Conservation (phyloP, 2,329 filamentous ascomycete genomes). For the Aspergillus quadrilineatus region DNA sequence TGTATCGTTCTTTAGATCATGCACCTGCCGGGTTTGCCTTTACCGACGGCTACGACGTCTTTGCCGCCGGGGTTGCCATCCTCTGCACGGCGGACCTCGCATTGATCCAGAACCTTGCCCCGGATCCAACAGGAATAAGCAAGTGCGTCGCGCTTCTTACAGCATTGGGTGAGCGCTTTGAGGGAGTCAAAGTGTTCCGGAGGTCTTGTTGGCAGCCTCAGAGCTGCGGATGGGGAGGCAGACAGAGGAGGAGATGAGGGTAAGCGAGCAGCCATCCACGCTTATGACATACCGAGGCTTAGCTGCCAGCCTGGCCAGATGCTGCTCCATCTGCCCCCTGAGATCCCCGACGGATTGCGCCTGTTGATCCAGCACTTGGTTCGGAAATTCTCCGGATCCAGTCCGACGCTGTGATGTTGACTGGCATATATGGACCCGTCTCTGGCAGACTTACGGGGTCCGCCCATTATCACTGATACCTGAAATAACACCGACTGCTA, state of each 20-base stretch:
- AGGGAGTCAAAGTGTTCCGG: constrained; percentile 16
- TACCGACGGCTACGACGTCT: constrained; percentile 23
- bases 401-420: constrained; percentile 1
- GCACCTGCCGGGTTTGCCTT: constrained; percentile 15
- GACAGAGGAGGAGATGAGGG: not conserved
- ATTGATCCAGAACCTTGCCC: not conserved
- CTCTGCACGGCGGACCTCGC: constrained; percentile 4
- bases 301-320: not conserved
- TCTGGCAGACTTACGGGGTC: too few species aligned
- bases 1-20: constrained; percentile 17
- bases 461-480: not conserved
- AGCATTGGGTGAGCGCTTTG: constrained; percentile 18
- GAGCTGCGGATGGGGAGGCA: not conserved
- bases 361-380: not conserved
- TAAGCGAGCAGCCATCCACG: not conserved
- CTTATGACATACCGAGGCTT: too few species aligned
- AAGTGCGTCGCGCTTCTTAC: constrained; percentile 21
- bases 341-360: not conserved
- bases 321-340: not conserved
- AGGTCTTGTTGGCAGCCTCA: constrained; percentile 17
- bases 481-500: too few species aligned
- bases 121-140: constrained; percentile 1
- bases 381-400: constrained; percentile 3
- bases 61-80: constrained; percentile 17
- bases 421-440: too few species aligned